Percentiles rank a stretch among this genome's conserved stretches.
Evolutionary conservation across 2,329 filamentous ascomycete species (phyloP).

Genomic region (Neonectria magnoliae): DNA sequence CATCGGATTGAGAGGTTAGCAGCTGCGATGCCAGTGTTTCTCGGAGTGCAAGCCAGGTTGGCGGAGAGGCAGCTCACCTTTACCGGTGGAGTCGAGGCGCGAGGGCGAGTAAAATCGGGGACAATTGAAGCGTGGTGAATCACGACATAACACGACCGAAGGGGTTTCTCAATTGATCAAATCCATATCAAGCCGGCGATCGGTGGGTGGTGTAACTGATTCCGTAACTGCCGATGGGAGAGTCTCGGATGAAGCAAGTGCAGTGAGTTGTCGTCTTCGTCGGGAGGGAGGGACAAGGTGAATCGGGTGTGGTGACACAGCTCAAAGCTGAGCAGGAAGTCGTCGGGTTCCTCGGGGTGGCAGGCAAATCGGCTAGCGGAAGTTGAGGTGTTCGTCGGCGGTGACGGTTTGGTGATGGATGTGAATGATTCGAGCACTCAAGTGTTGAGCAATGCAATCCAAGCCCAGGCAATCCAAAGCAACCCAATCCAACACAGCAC

Average conservation of each 20-base stretch:
- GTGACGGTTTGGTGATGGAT: conserved; percentile 8
- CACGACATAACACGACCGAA: conserved; percentile 37
- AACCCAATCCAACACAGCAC: conserved; percentile 15
- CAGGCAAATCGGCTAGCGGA: conserved; percentile 9
- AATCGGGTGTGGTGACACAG: conserved; percentile 37
- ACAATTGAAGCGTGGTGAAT: conserved; percentile 35
- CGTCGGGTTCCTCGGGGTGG: conserved; percentile 12
- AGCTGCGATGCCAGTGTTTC: neutral
- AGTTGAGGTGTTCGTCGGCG: conserved; percentile 11
- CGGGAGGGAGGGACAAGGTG: conserved; percentile 25
- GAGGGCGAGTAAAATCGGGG: conserved; percentile 32
- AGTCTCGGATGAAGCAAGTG: conserved; percentile 27
- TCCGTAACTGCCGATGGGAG: conserved; percentile 18
- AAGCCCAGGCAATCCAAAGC: conserved; percentile 6
- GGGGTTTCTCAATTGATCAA: conserved; percentile 32
- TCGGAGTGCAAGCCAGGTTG: conserved; percentile 6
- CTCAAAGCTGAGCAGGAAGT: conserved; percentile 22
- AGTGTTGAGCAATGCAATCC: conserved; percentile 11
- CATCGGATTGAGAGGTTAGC: conserved; percentile 7
- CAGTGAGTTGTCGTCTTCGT: neutral
- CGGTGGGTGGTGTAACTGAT: conserved; percentile 27
- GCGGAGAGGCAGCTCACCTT: conserved; percentile 32
- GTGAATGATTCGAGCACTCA: conserved; percentile 9
- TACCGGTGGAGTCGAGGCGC: conserved; percentile 27
- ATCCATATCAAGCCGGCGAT: conserved; percentile 39